Base-by-base conservation (phyloP, 2,329 filamentous ascomycete genomes). In the Botrytis tulipae region DNA sequence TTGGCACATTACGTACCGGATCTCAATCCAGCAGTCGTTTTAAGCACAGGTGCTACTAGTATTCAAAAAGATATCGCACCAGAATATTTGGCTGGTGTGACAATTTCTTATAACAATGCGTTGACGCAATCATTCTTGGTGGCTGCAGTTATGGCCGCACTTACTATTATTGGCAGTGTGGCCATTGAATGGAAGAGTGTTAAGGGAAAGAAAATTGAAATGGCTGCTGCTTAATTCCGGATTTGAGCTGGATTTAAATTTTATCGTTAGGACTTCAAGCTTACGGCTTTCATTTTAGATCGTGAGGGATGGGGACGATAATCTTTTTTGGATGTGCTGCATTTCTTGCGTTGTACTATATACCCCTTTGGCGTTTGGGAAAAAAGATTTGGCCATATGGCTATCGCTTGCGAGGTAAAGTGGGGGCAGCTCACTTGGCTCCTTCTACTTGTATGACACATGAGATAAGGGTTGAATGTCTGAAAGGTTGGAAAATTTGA, bases 71-170 rank as follows among this genome's bases (percentile, higher is more conserved):
- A 83, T 2, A 87, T 93, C 40, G 83, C 86, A 0, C 76, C 81
- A 0, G 77, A 88, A 74, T 87, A 85, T 73, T 80, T 90, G 7
- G 78, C 80, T 2, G 82, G 83, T 0, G 90, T 94, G 14, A 83
- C 90, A 1, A 76, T 83, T 0, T 91, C 90, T 0, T 91, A 91
- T 81, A 90, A 90, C 76, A 75, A 81, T 25, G 85, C 87, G 0
- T 79, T 91, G 32, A 85, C 84, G 6, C 80, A 85, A 73, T 84
- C 85, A 0, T 91, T 88, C 80, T 87, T 89, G 73, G 88, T 89
- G 85, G 66, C 67, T 16, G 54, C 66, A 2, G 54, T 69, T 22
- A 69, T 69, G 59, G 72, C 67, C 10, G 40, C n/a, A 4, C 37
- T 71, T 14, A 62, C 67, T 9, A 61, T 73, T n/a, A 46, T 71